Evolutionary conservation across 1,284 basidiomycete species (phyloP), one percentile per base, ranked within the genome.

Genomic region (Cutaneotrichosporon arboriforme): DNA sequence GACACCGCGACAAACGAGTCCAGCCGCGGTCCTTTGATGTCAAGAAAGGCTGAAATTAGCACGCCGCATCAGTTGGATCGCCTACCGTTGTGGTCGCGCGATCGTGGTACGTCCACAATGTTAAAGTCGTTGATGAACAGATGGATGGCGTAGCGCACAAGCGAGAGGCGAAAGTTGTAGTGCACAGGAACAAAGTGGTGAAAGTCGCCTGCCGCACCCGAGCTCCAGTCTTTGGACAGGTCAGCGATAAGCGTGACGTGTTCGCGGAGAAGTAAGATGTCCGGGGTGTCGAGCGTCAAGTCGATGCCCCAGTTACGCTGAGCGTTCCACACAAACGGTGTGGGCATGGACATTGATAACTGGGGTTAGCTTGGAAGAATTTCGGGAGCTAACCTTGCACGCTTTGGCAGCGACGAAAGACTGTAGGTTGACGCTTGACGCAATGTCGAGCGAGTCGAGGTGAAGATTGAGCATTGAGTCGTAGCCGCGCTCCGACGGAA

Each of bases 91-190:
- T 88, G 85, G 17, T 90, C 85, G 50, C 77, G 78, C 46, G 84
- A 78, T 23, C 85, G 75, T 1, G 90, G 90, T 58, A 86, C 87
- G 76, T 93, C 90, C 53, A 97, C 88, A 67, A 97, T 90, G 69
- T 97, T 96, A 66, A 91, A 89, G 70, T 97, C 92, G 67, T 96
- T 97, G 55, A 87, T 83, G 67, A 88, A 91, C n/a, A 88, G 72
- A 63, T 87, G 85, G 47, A 93, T 69, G 55, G 83, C 80, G 71
- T 85, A 93, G 63, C 88, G 83, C 67, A 84, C 79, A 54, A 94
- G 70, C 48, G 84, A 80, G 33, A 93, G 63, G 37, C 85, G 79
- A 61, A 93, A 74, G 20, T 73, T 72, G 72, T 96, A 97, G 15
- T 83, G 72, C 70, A 82, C 89, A 0, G 92, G 91, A 21, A 91